Evolutionary conservation across 345 rosid species (phyloP).

Genomic region (Pseudoturritis turrita): DNA sequence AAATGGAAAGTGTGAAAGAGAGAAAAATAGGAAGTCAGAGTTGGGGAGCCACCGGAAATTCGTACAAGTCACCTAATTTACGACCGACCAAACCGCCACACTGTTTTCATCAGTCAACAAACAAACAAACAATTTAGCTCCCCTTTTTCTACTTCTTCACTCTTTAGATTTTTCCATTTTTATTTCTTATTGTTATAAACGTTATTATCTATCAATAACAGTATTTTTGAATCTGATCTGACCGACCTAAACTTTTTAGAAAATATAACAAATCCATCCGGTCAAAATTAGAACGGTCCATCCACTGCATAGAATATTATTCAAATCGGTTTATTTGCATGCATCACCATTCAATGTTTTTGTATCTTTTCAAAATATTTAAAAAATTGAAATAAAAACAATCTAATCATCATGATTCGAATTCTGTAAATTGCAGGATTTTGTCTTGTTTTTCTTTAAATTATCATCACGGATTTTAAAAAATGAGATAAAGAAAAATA

Average conservation of each 20-base stretch:
- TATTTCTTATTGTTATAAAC: neutral
- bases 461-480: neutral
- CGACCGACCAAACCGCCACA: slow-evolving; percentile 33
- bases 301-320: neutral
- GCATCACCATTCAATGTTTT: neutral
- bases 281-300: neutral
- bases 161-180: neutral
- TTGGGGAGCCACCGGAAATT: slow-evolving; percentile 20
- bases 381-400: neutral
- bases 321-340: neutral
- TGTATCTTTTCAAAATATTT: neutral
- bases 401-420: slow-evolving; percentile 11
- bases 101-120: slow-evolving; percentile 25
- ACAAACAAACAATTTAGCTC: neutral
- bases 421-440: slow-evolving; percentile 9
- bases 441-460: slow-evolving; percentile 3
- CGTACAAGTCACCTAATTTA: slow-evolving; percentile 14
- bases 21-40: slow-evolving; percentile 21
- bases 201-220: neutral
- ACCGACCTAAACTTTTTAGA: slow-evolving; percentile 1
- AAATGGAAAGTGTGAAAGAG: slow-evolving; percentile 19
- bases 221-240: slow-evolving; percentile 11
- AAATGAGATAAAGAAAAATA: neutral
- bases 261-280: neutral
- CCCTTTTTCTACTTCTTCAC: neutral